Percentiles rank a stretch among this genome's conserved stretches.
These are phyloP conservation scores for Alisma plantagoaquatica DNA, from an alignment of 106 monocot species.

Conservation along the genomic window DNA sequence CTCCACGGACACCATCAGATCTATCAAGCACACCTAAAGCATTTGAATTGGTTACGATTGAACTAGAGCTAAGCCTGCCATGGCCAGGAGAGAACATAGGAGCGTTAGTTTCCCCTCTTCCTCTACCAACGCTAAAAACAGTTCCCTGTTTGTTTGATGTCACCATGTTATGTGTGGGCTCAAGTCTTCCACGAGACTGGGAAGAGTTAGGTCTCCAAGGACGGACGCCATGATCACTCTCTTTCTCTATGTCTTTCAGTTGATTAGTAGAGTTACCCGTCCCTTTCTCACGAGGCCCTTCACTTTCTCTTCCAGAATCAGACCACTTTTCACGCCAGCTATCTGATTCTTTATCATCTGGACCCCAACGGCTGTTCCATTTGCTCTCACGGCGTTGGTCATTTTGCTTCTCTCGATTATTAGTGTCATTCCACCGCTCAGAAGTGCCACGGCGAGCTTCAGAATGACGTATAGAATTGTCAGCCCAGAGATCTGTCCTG, in stretches of 20 bases:
- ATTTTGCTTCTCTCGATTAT: constrained; percentile 36
- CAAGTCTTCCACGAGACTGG: constrained; percentile 53
- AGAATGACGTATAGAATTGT: constrained; percentile 32
- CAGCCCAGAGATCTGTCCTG: constrained; percentile 48
- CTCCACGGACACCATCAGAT: constrained; percentile 28
- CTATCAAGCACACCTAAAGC: constrained; percentile 32
- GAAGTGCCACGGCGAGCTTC: constrained; percentile 43
- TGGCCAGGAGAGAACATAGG: constrained; percentile 31
- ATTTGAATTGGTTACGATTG: constrained; percentile 9
- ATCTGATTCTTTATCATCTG: constrained; percentile 73
- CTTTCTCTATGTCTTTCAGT: constrained; percentile 65
- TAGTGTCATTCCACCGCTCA: constrained; percentile 53
- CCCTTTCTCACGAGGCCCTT: constrained; percentile 42
- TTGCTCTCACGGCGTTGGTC: constrained; percentile 88
- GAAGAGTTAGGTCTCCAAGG: constrained; percentile 63
- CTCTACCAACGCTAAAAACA: constrained; percentile 50
- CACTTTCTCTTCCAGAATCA: constrained; percentile 42
- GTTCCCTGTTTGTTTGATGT: constrained; percentile 30
- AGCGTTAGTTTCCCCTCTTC: constrained; percentile 50
- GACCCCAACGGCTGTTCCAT: constrained; percentile 94
- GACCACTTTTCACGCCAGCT: constrained; percentile 61
- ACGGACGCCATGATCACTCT: constrained; percentile 55
- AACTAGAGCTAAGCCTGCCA: constrained; percentile 30
- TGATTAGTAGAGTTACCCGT: constrained; percentile 15
- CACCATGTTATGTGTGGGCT: constrained; percentile 23